Conservation (phyloP, 225 moss, liverwort and hornwort genomes). For the Climacium dendroides region DNA sequence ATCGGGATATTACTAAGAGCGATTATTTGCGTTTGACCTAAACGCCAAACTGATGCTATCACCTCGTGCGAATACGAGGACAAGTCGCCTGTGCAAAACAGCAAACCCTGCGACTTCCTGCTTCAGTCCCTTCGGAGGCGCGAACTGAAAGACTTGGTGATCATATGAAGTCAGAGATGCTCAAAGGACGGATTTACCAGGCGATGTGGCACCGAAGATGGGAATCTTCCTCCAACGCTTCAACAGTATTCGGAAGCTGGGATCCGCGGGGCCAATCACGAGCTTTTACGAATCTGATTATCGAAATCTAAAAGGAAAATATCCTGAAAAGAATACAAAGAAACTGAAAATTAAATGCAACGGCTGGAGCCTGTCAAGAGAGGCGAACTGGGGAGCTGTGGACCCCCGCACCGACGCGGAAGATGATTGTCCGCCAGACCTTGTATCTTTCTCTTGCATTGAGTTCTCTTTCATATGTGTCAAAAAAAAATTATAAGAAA, state of each 20-base stretch:
- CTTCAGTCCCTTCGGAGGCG: neutral
- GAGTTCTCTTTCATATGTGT: neutral
- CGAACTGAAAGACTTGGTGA: neutral
- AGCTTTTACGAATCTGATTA: neutral
- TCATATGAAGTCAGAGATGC: neutral
- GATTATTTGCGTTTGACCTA: neutral
- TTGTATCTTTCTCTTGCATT: neutral
- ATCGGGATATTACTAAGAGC: neutral
- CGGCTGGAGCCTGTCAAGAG: neutral
- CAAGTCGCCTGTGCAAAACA: neutral
- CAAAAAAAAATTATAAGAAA: neutral
- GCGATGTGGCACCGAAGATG: neutral
- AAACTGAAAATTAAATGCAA: neutral
- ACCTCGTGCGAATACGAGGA: neutral
- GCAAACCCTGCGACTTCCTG: neutral
- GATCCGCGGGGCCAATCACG: neutral
- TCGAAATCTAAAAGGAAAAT: neutral
- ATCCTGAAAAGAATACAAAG: no score
- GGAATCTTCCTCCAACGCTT: neutral
- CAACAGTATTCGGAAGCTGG: neutral
- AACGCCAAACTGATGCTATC: neutral
- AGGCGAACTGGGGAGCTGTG: neutral
- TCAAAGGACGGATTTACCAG: neutral
- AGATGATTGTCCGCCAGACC: neutral
- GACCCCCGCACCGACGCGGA: neutral